Conservation (phyloP, 2,329 filamentous ascomycete genomes). For the Arthrobotrys pseudoclavata region DNA sequence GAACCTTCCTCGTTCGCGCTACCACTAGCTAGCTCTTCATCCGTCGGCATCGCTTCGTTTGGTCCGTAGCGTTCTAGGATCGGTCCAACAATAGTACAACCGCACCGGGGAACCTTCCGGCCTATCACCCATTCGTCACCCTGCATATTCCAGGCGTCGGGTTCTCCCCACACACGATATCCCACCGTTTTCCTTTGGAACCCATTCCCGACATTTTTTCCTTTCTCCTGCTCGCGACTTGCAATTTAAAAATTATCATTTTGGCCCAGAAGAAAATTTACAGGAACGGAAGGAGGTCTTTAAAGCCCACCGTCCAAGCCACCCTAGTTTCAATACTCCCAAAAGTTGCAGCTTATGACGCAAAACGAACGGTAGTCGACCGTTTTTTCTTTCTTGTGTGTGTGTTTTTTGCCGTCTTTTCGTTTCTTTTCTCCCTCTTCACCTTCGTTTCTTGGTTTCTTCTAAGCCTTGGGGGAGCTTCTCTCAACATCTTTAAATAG, state of each 20-base stretch:
- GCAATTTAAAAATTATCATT: constrained; percentile 3
- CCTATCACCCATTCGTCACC: constrained; percentile 37
- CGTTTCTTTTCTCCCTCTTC: constrained; percentile 31
- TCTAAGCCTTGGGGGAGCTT: constrained; percentile 25
- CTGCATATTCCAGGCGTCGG: constrained; percentile 45
- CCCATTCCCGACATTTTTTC: constrained; percentile 41
- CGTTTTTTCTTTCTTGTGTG: constrained; percentile 29
- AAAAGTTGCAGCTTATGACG: constrained; percentile 54
- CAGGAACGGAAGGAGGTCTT: neutral
- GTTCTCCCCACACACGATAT: constrained; percentile 37
- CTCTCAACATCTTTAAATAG: constrained; percentile 33
- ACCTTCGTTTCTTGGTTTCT: constrained; percentile 22
- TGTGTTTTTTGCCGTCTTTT: constrained; percentile 23
- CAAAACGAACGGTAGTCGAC: constrained; percentile 48
- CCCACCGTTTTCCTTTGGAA: constrained; percentile 30
- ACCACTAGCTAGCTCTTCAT: constrained; percentile 15
- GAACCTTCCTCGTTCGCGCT: constrained; percentile 22
- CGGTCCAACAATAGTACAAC: constrained; percentile 20
- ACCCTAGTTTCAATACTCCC: constrained; percentile 19
- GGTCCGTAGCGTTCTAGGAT: constrained; percentile 25
- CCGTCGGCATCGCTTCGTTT: constrained; percentile 14
- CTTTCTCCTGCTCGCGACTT: constrained; percentile 42
- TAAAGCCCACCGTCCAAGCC: constrained; percentile 3
- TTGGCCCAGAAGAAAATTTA: neutral
- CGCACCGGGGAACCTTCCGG: constrained; percentile 23